phyloP scores from a whole-genome alignment of 202 grass and related monocot species.

The Zizania palustris region DNA sequence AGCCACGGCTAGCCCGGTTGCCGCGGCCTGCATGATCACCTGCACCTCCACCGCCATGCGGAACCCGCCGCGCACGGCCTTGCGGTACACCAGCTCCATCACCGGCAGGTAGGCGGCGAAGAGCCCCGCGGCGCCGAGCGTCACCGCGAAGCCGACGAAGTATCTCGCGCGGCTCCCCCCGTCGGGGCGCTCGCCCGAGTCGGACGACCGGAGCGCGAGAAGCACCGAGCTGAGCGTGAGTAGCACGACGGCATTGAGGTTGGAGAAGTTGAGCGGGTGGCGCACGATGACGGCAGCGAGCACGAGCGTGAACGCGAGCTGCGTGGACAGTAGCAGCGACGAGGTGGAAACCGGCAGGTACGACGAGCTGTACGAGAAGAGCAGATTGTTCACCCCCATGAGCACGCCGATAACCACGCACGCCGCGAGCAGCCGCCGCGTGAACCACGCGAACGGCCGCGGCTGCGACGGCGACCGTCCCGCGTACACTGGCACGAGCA shows the following conservation, averaged over 20 bases:
- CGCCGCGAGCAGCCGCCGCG: slow-evolving; percentile 53
- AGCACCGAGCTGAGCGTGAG: slow-evolving; percentile 87
- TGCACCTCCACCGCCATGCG: slow-evolving; percentile 90
- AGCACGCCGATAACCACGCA: slow-evolving; percentile 75
- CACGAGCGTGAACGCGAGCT: slow-evolving; percentile 86
- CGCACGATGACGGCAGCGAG: slow-evolving; percentile 81
- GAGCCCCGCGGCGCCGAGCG: slow-evolving; percentile 81
- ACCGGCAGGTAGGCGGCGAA: slow-evolving; percentile 85
- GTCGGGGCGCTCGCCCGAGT: slow-evolving; percentile 51
- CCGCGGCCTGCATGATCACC: slow-evolving; percentile 79
- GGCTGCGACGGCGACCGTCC: slow-evolving; percentile 29
- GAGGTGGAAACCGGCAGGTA: slow-evolving; percentile 87
- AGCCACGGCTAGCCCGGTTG: slow-evolving; percentile 57
- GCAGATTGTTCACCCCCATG: slow-evolving; percentile 87
- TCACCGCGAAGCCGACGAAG: slow-evolving; percentile 73
- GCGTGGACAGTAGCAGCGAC: slow-evolving; percentile 84
- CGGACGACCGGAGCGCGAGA: slow-evolving; percentile 65
- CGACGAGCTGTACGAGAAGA: slow-evolving; percentile 87
- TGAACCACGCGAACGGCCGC: slow-evolving; percentile 78
- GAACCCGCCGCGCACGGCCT: slow-evolving; percentile 57
- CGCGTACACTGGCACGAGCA: slow-evolving; percentile 66
- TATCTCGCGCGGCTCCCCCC: slow-evolving; percentile 55
- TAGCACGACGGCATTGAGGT: slow-evolving; percentile 91
- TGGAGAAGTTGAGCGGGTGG: slow-evolving; percentile 83
- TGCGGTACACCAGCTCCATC: slow-evolving; percentile 87